Evolutionary conservation across 164 flowering plant species (phyloP).

Genomic region (Amborella trichopoda): DNA sequence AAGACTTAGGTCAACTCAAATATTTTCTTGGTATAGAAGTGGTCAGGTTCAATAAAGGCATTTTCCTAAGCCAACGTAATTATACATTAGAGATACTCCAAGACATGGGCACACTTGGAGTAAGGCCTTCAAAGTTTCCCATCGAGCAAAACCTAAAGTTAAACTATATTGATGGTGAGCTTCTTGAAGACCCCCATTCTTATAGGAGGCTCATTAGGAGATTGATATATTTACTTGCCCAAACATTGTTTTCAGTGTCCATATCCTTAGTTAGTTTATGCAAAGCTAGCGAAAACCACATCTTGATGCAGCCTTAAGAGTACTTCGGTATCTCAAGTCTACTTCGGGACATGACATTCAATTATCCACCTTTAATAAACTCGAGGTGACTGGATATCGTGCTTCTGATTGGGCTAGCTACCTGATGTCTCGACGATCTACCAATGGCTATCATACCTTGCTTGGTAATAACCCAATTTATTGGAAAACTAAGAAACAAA

Average conservation of each 20-base stretch:
- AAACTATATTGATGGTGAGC: neutral
- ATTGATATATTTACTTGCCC: neutral
- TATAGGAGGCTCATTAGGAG: neutral
- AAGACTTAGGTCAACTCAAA: neutral
- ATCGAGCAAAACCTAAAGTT: neutral
- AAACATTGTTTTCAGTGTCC: neutral
- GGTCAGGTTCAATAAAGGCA: neutral
- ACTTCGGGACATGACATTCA: neutral
- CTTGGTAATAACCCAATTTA: neutral
- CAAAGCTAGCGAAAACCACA: neutral
- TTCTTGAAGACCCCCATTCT: neutral
- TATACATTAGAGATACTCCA: neutral
- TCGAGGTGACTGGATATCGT: neutral
- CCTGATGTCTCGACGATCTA: neutral
- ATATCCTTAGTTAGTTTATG: neutral
- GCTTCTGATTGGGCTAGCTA: conserved; percentile 2
- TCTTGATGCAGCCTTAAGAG: neutral
- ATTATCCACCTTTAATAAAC: neutral
- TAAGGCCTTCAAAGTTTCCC: neutral
- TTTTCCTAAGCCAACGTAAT: conserved; percentile 1
- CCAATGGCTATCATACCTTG: neutral
- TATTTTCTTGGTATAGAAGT: neutral
- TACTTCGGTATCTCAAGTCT: neutral
- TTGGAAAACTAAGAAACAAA: conserved; percentile 1
- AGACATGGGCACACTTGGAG: neutral